phyloP scores from a whole-genome alignment of 805 yeast species.

The Candida dendrica region DNA sequence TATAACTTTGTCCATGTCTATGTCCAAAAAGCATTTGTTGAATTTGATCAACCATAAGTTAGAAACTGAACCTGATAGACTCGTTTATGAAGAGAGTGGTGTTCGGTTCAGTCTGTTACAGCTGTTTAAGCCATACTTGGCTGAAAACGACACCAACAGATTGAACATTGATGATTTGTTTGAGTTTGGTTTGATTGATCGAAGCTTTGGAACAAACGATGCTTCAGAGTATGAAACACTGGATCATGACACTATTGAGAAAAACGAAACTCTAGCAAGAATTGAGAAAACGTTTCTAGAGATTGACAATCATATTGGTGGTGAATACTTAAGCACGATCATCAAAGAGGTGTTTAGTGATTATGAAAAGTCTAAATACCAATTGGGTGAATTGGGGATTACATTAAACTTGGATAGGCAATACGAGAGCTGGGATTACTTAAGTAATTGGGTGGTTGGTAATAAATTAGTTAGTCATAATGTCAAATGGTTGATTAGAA shows the following conservation, averaged over 20 bases:
- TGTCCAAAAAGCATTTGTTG: constrained; percentile 85
- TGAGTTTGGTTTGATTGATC: constrained; percentile 21
- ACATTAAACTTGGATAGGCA: constrained; percentile 18
- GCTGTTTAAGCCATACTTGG: constrained; percentile 20
- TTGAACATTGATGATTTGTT: constrained; percentile 22
- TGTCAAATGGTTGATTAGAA: constrained; percentile 30
- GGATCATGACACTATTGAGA: constrained; percentile 14
- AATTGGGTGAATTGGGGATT: constrained; percentile 29
- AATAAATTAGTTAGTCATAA: constrained; percentile 32
- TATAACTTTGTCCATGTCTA: constrained; percentile 94
- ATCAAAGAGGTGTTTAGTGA: constrained; percentile 25
- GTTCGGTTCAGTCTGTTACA: constrained; percentile 16
- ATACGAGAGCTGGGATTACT: constrained; percentile 21
- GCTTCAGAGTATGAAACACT: constrained; percentile 12
- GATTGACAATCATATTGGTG: constrained; percentile 28
- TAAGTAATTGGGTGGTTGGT: constrained; percentile 27
- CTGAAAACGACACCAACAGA: constrained; percentile 21
- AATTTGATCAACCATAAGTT: constrained; percentile 31
- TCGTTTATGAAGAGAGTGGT: constrained; percentile 24
- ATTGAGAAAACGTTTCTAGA: constrained; percentile 28
- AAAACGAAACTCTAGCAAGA: constrained; percentile 20
- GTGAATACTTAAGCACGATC: constrained; percentile 30
- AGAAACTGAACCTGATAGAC: constrained; percentile 26
- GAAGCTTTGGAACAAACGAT: constrained; percentile 16
- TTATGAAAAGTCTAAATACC: constrained; percentile 32